phyloP scores from a whole-genome alignment of 306 rosid species.

The Pyrus communis region DNA sequence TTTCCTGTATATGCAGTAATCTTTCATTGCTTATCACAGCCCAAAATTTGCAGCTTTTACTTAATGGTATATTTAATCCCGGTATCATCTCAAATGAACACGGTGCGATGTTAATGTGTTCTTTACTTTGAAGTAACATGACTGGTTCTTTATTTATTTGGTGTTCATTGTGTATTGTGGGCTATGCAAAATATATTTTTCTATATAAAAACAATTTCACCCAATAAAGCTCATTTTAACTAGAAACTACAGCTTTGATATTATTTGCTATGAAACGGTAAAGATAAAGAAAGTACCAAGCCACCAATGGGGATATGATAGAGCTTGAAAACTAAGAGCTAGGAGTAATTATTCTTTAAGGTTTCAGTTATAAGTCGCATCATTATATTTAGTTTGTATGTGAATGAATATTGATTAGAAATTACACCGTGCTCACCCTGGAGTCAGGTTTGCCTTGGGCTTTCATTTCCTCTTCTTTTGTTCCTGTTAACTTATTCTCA shows the following conservation, averaged over 20 bases:
- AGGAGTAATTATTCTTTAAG: not conserved
- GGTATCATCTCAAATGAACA: not conserved
- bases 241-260: not conserved
- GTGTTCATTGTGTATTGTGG: not conserved
- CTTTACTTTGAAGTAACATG: not conserved
- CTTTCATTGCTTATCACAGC: not conserved
- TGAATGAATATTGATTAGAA: not conserved
- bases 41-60: not conserved
- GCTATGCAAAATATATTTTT: not conserved
- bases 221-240: no score
- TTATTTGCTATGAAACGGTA: not conserved
- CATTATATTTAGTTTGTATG: not conserved
- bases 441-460: not conserved
- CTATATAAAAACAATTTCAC: no score
- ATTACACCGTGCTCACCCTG: not conserved
- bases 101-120: not conserved
- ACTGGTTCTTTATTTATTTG: not conserved
- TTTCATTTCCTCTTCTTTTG: not conserved
- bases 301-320: not conserved
- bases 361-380: not conserved
- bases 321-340: not conserved
- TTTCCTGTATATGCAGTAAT: not conserved
- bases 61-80: not conserved
- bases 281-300: not conserved
- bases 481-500: not conserved